Evolutionary conservation across 2,329 filamentous ascomycete species (phyloP), one percentile per base, ranked within the genome.

Genomic region (Clathrospora elynae): DNA sequence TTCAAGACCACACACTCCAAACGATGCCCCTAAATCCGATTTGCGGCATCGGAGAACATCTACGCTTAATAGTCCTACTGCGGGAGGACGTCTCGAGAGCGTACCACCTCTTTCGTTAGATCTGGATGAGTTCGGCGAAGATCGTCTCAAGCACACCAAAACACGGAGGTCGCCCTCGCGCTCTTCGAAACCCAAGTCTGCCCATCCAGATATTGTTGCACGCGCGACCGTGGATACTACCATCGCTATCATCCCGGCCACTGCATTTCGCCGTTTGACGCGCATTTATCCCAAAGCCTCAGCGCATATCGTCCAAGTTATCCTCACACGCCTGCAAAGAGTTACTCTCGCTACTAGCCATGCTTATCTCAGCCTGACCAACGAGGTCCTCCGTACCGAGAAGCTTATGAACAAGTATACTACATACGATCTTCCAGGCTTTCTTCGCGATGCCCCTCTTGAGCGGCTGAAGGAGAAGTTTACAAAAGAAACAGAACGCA

Each of bases 161-260:
- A 38, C 25, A 5, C 51, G 54, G 16, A 54, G 46, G 33, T 56
- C 64, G 4, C 51, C 60, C 13, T 62, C 66, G n/a, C 55, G 62
- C 10, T 51, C 67, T 25, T 71, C 61, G 53, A 75, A 67, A 47
- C 57, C 82, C 8, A 86, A 85, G 53, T 97, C 93, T 10, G 90
- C 89, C 0, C 93, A 99, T 71, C 93, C 93, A 8, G 93, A 99
- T 63, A 93, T 99, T 50, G 90, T 99, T 53, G 93, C 92, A n/a
- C 82, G 93, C 53, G 93, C 93, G 5, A 95, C 90, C 11, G 87
- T 95, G 16, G 95, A 99, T 66, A 99, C 93, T 0, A 99, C 95
- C 0, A 96, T 99, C 70, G 93, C 93, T 5, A 95, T 99, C 52
- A 99, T 99, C 43, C 95, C 95, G 1, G 93, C 93, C 1, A 96